These are phyloP conservation scores for Trichoderma simmonsii DNA, from an alignment of 2,329 filamentous ascomycete genomes.

Conservation along the genomic window DNA sequence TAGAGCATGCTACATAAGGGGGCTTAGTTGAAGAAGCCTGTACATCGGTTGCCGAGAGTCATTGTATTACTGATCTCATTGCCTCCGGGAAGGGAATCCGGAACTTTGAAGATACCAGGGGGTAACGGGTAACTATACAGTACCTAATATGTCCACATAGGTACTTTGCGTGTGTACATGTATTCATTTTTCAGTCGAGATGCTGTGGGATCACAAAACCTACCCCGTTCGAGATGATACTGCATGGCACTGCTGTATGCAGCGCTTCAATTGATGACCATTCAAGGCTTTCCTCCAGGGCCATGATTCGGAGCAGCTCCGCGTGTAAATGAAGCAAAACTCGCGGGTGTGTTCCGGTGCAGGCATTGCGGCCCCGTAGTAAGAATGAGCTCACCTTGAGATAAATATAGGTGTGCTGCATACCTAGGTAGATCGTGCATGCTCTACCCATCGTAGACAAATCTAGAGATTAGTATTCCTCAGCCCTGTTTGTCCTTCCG, in stretches of 20 bases:
- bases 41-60: not conserved
- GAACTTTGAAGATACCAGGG: too few species aligned
- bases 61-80: not conserved
- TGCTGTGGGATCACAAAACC: too few species aligned
- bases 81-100: not conserved
- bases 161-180: too few species aligned
- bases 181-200: too few species aligned
- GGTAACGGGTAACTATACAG: too few species aligned
- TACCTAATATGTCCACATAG: too few species aligned
- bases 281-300: too few species aligned
- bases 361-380: not conserved
- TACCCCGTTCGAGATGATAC: not conserved
- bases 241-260: too few species aligned
- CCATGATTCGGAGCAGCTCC: not conserved
- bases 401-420: not conserved
- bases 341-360: not conserved
- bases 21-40: not conserved
- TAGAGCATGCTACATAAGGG: not conserved
- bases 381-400: not conserved
- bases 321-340: not conserved
- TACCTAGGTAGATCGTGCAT: not conserved
- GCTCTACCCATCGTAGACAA: not conserved
- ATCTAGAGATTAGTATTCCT: not conserved
- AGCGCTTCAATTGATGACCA: too few species aligned
- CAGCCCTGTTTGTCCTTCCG: not conserved